These are phyloP conservation scores for Lolium rigidum DNA, from an alignment of 176 grass and related monocot genomes.

Conservation along the genomic window DNA sequence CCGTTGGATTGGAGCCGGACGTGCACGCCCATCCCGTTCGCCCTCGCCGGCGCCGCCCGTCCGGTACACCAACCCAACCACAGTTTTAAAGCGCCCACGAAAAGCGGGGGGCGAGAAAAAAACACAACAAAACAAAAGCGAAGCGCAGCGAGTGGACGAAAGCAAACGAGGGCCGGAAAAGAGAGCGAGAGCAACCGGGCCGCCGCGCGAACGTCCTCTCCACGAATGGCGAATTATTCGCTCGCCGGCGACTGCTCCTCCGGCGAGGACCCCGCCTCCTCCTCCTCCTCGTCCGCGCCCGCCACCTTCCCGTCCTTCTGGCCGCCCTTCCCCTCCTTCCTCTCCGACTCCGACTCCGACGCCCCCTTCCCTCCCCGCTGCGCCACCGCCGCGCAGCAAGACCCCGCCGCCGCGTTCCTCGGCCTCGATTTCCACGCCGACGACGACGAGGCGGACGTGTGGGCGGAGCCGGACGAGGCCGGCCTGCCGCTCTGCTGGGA, in stretches of 20 bases:
- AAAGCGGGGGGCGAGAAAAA: neutral
- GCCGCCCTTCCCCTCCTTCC: conserved; percentile 54
- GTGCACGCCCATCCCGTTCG: conserved; percentile 35
- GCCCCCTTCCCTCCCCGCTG: conserved; percentile 23
- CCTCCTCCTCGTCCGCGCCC: neutral
- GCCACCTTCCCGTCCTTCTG: conserved; percentile 47
- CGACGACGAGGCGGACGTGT: conserved; percentile 14
- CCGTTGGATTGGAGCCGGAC: neutral
- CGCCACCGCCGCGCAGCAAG: neutral
- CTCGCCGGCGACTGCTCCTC: conserved; percentile 44
- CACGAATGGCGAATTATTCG: conserved; percentile 56
- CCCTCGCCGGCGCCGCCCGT: conserved; percentile 22
- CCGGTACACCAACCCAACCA: conserved; percentile 48
- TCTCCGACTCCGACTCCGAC: conserved; percentile 47
- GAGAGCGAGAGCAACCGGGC: neutral
- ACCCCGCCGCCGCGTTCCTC: conserved; percentile 42
- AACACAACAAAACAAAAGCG: neutral
- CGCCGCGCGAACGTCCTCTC: conserved; percentile 22
- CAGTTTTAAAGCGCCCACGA: conserved; percentile 41
- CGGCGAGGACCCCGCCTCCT: neutral
- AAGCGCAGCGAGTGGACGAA: neutral
- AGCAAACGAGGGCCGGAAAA: neutral
- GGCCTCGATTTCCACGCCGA: conserved; percentile 49
- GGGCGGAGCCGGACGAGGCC: conserved; percentile 38
- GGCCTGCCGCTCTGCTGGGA: conserved; percentile 59